These are phyloP conservation scores for Orbilia quercus DNA, from an alignment of 2,329 filamentous ascomycete genomes.

Conservation along the genomic window DNA sequence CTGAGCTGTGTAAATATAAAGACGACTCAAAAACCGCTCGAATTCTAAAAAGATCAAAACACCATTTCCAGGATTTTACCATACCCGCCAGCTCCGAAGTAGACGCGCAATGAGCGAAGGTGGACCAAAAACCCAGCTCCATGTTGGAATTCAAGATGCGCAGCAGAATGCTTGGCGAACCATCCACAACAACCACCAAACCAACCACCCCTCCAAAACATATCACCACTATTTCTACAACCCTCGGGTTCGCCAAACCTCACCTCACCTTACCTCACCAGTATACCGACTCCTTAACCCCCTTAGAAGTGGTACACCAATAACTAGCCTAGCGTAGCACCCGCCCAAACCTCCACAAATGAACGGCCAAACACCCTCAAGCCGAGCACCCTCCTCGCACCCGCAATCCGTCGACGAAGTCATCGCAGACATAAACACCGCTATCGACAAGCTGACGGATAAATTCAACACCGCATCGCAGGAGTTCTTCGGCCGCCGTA, in stretches of 20 bases:
- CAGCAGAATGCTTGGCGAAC: background rate
- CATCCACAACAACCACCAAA: conserved; percentile 13
- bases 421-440: conserved; percentile 54
- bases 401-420: conserved; percentile 56
- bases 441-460: conserved; percentile 55
- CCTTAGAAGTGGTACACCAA: too few species aligned
- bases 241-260: background rate
- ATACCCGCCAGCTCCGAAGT: too few species aligned
- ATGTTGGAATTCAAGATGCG: too few species aligned
- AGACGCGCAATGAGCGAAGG: too few species aligned
- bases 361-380: conserved; percentile 47
- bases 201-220: conserved; percentile 1
- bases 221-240: background rate
- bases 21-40: too few species aligned
- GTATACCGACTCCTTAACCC: too few species aligned
- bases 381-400: conserved; percentile 42
- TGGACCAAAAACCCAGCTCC: too few species aligned
- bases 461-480: conserved; percentile 54
- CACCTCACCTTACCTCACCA: background rate
- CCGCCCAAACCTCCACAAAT: conserved; percentile 29
- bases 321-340: conserved; percentile 20
- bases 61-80: too few species aligned
- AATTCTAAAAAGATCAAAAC: too few species aligned
- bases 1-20: too few species aligned
- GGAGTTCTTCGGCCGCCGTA: conserved; percentile 51